Percentiles rank a stretch among this genome's conserved stretches.
Conservation (phyloP, 352 stramenopile genomes). For the Globisporangium carolinianum region DNA sequence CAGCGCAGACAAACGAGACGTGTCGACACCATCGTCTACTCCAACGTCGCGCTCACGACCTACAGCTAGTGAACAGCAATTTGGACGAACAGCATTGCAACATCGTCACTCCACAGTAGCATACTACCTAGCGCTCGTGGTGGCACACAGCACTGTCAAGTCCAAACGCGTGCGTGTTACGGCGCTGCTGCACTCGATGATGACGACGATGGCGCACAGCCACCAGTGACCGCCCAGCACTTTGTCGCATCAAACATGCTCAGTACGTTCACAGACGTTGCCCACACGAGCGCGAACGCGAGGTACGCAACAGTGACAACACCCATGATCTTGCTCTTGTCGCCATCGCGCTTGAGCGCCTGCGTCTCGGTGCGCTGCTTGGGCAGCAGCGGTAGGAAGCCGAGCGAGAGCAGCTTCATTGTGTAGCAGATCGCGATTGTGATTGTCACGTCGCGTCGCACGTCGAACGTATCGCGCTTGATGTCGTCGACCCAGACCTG, state of each 20-base stretch:
- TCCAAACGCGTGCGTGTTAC: not conserved
- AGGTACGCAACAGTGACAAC: constrained; percentile 29
- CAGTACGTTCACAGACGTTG: constrained; percentile 37
- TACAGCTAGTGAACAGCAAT: no score
- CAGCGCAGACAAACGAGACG: no score
- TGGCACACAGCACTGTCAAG: not conserved
- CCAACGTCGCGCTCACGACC: no score
- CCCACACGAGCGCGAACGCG: constrained; percentile 26
- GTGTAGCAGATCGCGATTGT: constrained; percentile 51
- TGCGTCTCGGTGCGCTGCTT: constrained; percentile 43
- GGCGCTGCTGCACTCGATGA: not conserved
- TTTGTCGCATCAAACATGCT: constrained; percentile 44
- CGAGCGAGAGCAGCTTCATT: constrained; percentile 46
- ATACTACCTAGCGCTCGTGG: no score
- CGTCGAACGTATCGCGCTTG: constrained; percentile 26
- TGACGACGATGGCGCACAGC: constrained; percentile 19
- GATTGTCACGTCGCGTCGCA: constrained; percentile 52
- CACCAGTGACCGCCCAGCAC: constrained; percentile 53
- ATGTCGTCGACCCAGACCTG: constrained; percentile 46
- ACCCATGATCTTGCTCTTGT: constrained; percentile 27
- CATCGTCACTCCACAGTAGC: no score
- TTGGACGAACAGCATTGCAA: no score
- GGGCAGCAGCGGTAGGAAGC: constrained; percentile 40
- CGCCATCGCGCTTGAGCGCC: constrained; percentile 30
- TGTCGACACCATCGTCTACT: no score